phyloP scores from a whole-genome alignment of 768 basidiomycete species.

The Crassisporium funariophilum region DNA sequence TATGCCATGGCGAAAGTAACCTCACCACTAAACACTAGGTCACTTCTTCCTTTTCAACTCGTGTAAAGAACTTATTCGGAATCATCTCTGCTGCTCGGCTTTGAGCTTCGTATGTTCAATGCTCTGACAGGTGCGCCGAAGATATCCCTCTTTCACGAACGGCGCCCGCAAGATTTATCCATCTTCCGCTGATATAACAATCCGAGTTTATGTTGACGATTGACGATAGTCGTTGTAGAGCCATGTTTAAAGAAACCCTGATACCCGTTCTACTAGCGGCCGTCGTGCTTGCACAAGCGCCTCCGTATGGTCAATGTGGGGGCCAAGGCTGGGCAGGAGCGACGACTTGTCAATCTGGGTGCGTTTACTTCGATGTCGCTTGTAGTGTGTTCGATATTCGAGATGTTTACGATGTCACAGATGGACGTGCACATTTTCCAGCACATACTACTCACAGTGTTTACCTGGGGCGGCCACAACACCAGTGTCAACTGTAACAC shows the following conservation, averaged over 20 bases:
- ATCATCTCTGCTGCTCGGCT: no score
- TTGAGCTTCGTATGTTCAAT: no score
- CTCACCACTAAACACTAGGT: no score
- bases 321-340: conserved; percentile 35
- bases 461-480: conserved; percentile 12
- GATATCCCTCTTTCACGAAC: no score
- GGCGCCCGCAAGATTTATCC: no score
- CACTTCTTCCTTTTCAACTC: no score
- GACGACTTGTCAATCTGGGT: conserved; percentile 35
- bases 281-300: conserved; percentile 16
- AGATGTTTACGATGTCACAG: conserved; percentile 12
- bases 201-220: no score
- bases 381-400: neutral
- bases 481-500: neutral
- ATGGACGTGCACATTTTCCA: conserved; percentile 35
- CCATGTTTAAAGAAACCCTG: conserved; percentile 3
- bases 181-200: no score
- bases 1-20: no score
- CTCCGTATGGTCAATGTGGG: conserved; percentile 34
- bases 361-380: neutral
- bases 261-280: conserved; percentile 1
- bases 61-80: no score
- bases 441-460: conserved; percentile 42
- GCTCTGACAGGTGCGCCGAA: conserved; percentile 1
- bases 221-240: no score